Percentiles rank a stretch among this genome's conserved stretches.
Evolutionary conservation across 192 early-diverging fungal genomes (phyloP).

Genomic region (Polychytrium aggregatum): DNA sequence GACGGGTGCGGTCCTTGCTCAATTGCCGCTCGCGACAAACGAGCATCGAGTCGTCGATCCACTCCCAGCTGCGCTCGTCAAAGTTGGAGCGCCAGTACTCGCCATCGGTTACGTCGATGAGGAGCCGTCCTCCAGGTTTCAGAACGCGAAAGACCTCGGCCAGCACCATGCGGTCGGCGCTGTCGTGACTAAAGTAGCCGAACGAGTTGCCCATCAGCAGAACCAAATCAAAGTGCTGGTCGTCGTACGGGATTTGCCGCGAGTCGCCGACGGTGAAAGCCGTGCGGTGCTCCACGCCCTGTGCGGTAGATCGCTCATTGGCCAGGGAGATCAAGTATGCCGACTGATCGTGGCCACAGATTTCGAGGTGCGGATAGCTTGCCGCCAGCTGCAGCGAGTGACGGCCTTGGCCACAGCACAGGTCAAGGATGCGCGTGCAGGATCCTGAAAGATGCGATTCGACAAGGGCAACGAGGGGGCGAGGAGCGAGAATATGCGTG

Average conservation of each 20-base stretch:
- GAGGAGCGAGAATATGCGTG: too few relatives aligned
- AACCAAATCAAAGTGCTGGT: conserved; percentile 38
- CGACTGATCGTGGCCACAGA: conserved; percentile 52
- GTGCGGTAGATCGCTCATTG: conserved; percentile 22
- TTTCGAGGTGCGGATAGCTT: conserved; percentile 37
- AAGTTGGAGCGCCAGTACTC: conserved; percentile 42
- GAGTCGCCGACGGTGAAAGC: conserved; percentile 54
- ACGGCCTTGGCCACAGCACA: conserved; percentile 62
- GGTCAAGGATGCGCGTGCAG: conserved; percentile 34
- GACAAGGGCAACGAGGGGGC: too few relatives aligned
- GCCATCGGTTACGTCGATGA: conserved; percentile 52
- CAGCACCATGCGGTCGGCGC: conserved; percentile 33
- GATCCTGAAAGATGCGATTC: neutral
- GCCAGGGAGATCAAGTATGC: conserved; percentile 45
- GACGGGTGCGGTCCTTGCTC: conserved; percentile 33
- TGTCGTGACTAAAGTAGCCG: conserved; percentile 50
- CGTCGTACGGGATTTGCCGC: conserved; percentile 37
- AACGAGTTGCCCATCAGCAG: conserved; percentile 57
- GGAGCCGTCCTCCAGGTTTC: conserved; percentile 36
- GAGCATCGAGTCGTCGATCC: conserved; percentile 51
- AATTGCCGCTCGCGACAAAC: conserved; percentile 53
- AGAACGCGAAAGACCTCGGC: conserved; percentile 37
- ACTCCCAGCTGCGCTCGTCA: conserved; percentile 48
- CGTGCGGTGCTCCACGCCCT: conserved; percentile 9
- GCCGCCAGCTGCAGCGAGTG: conserved; percentile 39